Base-by-base conservation (phyloP, 495 filamentous ascomycete genomes). In the Penicillium coffeae region DNA sequence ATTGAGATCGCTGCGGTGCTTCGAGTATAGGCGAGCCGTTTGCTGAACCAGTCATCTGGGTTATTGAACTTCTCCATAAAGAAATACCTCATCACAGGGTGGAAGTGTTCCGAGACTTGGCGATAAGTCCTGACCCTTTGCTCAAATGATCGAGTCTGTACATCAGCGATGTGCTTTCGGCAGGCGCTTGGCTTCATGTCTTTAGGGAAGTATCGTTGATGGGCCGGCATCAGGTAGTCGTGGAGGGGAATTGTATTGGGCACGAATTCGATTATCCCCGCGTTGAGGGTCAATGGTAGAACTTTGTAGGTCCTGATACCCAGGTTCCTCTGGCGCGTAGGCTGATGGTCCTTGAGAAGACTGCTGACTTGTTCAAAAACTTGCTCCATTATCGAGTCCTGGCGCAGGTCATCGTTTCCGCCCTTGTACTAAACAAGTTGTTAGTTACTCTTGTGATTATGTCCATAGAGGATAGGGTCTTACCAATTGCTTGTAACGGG, bases 311-410 rank as follows among this genome's bases (percentile, higher is more conserved):
- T 96, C 22, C 93, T 73, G 58, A 99, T 90, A 2, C 83, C 83
- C 16, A 99, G 75, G 52, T 92, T 87, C 1, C 93, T 86, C 56
- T 94, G 90, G 8, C 88, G 83, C 6, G 94, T 96, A 9, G 86
- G 81, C 40, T 86, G 81, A 56, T 96, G 87, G 19, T 86, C 84
- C 66, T 87, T 86, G 19, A 99, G 76, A 4, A 97, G 83, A 45
- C 86, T 85, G 58, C 87, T 95, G 21, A 96, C 93, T 77, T 95
- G 88, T 40, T 88, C 89, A 68, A 97, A 99, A 22, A 99, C 93
- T 69, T 99, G 93, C 64, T 97, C 94, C 94, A 99, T 99, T 70
- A 99, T 99, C 14, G 93, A 89, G 60, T 99, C 93, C 70, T 99
- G 93, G n/a, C 93, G 86, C 10, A 99, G 78, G 59, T 98, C 93